phyloP scores from a whole-genome alignment of 805 yeast species.

The Martiniozyma abietophila region DNA sequence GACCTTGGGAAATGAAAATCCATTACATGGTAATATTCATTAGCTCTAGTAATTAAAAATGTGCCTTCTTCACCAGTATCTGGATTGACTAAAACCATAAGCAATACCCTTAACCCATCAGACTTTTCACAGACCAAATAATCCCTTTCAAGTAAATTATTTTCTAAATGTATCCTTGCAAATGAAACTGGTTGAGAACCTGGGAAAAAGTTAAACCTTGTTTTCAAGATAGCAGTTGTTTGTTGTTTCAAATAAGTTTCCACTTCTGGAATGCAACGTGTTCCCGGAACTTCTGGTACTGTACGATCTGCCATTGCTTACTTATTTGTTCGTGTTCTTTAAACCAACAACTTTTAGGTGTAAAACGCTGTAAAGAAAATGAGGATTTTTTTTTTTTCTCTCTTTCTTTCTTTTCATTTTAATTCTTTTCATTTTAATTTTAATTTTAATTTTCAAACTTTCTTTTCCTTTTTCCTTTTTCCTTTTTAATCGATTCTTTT shows the following conservation, averaged over 20 bases:
- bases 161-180: conserved; percentile 58
- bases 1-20: conserved; percentile 73
- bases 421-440: background rate
- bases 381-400: background rate
- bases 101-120: conserved; percentile 82
- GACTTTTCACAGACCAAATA: conserved; percentile 94
- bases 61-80: conserved; percentile 80
- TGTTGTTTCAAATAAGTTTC: conserved; percentile 57
- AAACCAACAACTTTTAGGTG: background rate
- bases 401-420: background rate
- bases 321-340: too few relatives aligned
- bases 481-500: background rate
- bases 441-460: background rate
- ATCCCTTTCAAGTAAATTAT: conserved; percentile 57
- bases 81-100: conserved; percentile 51
- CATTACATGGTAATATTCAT: conserved; percentile 75
- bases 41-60: conserved; percentile 80
- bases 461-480: background rate
- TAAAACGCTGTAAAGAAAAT: background rate
- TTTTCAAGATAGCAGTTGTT: conserved; percentile 53
- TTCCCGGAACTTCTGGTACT: conserved; percentile 85
- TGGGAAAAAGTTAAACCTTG: conserved; percentile 56
- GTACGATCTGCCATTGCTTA: conserved; percentile 30
- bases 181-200: conserved; percentile 97
- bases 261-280: conserved; percentile 61